Evolutionary conservation across 2,329 filamentous ascomycete species (phyloP), one percentile per base, ranked within the genome.

Genomic region (Sporothrix pseudoabietina): DNA sequence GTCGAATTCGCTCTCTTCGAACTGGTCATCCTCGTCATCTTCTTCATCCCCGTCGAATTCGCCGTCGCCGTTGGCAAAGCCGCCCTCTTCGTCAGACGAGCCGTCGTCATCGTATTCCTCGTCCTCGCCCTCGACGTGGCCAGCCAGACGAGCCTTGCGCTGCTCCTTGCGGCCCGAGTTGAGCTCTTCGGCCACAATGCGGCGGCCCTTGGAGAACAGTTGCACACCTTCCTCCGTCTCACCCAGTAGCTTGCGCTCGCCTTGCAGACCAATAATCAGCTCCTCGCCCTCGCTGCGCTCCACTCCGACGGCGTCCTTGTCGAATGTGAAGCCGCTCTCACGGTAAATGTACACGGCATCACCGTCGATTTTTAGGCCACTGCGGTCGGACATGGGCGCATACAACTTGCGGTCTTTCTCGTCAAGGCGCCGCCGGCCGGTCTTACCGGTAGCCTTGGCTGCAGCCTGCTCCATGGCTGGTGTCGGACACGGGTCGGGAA

Each of bases 371-470:
- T 98, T 90, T 14, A 99, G 89, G 78, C 96, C 96, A 76, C 94
- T 97, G 47, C 97, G 94, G 82, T 99, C 96, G 35, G 94, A 97
- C 95, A 99, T 98, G 47, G 96, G 97, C 2, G 96, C 97, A 82
- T 98, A 97, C 5, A 99, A 84, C 78, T 97, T 89, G 83, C 98
- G 98, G 80, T 99, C 95, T 83, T 98, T 99, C 80, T 99, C 96
- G 44, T 97, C 96, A 16, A 99, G 84, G 73, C 94, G 88, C 78
- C 91, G 90, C 76, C 94, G 87, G 55, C 73, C 76, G 47, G 90
- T 90, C 81, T 97, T 97, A 3, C 95, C 95, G 0, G 91, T 90
- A 1, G 90, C 89, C 80, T 97, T 97, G 54, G 93, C 93, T 55
- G 94, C 84, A 7, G 93, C 93, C 81, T 96, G 93, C 78, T 97